phyloP scores from a whole-genome alignment of 2,329 filamentous ascomycete species.

The Pseudodiploospora longispora region DNA sequence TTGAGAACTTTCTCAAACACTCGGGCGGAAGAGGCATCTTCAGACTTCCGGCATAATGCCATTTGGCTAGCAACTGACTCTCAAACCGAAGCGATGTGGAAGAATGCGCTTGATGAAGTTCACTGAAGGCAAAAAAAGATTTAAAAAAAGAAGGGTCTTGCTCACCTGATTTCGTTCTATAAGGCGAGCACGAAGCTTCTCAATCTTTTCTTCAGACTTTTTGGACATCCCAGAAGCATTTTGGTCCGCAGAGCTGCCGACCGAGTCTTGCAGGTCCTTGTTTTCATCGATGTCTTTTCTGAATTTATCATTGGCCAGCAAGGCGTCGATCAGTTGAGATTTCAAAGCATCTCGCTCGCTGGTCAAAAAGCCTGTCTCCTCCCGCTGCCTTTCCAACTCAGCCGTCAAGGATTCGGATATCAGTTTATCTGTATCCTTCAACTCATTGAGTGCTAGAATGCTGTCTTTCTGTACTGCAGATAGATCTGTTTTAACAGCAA shows the following conservation, averaged over 20 bases:
- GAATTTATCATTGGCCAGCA: constrained; percentile 53
- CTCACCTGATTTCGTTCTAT: constrained; percentile 53
- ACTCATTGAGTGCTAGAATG: constrained; percentile 45
- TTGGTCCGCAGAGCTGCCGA: constrained; percentile 25
- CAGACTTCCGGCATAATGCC: too few relatives aligned
- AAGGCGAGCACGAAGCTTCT: constrained; percentile 48
- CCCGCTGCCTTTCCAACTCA: constrained; percentile 49
- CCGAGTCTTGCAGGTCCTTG: constrained; percentile 32
- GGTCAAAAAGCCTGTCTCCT: constrained; percentile 39
- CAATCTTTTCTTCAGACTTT: constrained; percentile 44
- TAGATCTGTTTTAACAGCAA: constrained; percentile 45
- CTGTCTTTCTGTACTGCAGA: constrained; percentile 47
- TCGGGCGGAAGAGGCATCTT: too few relatives aligned
- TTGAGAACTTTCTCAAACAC: too few relatives aligned
- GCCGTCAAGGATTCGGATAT: constrained; percentile 50
- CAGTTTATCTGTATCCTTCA: constrained; percentile 52
- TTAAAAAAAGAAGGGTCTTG: constrained; percentile 3
- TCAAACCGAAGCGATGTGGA: too few relatives aligned
- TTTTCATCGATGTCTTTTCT: constrained; percentile 44
- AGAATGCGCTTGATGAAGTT: too few relatives aligned
- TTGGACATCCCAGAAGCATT: constrained; percentile 27
- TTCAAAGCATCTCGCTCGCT: constrained; percentile 50
- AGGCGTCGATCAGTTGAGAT: constrained; percentile 50
- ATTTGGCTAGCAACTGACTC: too few relatives aligned
- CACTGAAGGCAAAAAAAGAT: background rate